Evolutionary conservation across 768 basidiomycete genomes (phyloP).

Genomic region (Naganishia onofrii): DNA sequence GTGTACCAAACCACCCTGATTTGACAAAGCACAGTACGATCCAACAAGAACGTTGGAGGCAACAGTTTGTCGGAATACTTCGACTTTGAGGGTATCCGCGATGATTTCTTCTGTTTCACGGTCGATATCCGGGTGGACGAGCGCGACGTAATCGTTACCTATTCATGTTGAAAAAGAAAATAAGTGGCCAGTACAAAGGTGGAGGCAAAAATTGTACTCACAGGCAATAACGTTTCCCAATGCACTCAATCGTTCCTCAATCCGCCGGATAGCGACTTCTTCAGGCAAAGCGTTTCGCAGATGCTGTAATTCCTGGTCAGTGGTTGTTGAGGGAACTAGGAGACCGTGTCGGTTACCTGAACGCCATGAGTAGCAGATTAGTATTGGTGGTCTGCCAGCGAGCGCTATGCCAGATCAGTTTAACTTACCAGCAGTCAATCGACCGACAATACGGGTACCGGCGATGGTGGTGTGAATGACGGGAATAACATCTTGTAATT

Average conservation of each 20-base stretch:
- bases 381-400: not conserved
- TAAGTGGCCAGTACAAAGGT: not conserved
- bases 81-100: constrained; percentile 97
- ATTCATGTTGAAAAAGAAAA: not conserved
- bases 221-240: constrained; percentile 97
- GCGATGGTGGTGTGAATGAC: constrained; percentile 94
- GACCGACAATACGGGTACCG: constrained; percentile 88
- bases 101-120: constrained; percentile 99
- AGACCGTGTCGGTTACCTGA: constrained; percentile 90
- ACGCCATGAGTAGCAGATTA: not conserved
- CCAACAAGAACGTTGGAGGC: constrained; percentile 97
- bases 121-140: constrained; percentile 97
- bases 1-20: constrained; percentile 96
- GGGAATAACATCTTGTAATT: constrained; percentile 86
- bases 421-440: constrained; percentile 77
- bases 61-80: constrained; percentile 96
- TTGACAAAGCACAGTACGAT: constrained; percentile 89
- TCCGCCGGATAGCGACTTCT: constrained; percentile 85
- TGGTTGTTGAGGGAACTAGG: constrained; percentile 90
- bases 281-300: constrained; percentile 93
- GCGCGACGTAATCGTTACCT: constrained; percentile 91
- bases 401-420: not conserved
- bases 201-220: not conserved
- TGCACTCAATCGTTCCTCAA: constrained; percentile 94
- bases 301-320: constrained; percentile 97